Conservation (phyloP, 192 early-diverging fungal genomes). For the Linnemannia schmuckeri region DNA sequence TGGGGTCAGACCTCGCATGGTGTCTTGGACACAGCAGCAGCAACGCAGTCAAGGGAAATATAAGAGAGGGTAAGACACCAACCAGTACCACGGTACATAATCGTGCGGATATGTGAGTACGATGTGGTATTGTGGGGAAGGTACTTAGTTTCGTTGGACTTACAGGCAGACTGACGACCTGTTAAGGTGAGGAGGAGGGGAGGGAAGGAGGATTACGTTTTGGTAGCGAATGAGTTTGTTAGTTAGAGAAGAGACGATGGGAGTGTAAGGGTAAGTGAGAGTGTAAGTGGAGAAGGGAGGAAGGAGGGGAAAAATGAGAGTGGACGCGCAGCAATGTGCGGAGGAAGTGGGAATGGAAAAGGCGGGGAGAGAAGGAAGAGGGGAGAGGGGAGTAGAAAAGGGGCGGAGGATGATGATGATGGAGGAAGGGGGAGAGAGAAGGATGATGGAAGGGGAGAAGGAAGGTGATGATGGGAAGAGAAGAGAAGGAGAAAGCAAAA, state of each 20-base stretch:
- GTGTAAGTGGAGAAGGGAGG: neutral
- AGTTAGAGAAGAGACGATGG: neutral
- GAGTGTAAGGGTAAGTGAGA: neutral
- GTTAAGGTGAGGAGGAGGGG: neutral
- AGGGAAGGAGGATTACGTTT: neutral
- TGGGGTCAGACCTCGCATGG: neutral
- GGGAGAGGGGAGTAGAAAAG: neutral
- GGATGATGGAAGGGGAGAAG: neutral
- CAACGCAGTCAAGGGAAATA: neutral
- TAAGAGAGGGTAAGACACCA: neutral
- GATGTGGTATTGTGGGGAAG: neutral
- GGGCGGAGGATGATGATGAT: neutral
- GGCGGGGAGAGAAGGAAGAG: neutral
- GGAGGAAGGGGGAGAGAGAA: neutral
- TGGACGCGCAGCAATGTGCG: constrained; percentile 4
- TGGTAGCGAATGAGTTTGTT: too few relatives aligned
- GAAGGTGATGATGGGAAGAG: neutral
- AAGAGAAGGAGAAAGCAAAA: neutral
- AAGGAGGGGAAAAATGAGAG: neutral
- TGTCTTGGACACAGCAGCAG: neutral
- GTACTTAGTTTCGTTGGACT: neutral
- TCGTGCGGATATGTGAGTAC: too few relatives aligned
- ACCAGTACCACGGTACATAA: neutral
- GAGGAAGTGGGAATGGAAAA: constrained; percentile 5
- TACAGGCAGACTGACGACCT: neutral